Percentiles rank a stretch among this genome's conserved stretches.
phyloP scores from a whole-genome alignment of 2,329 filamentous ascomycete genomes.

The Rhexocercosporidium sp. region DNA sequence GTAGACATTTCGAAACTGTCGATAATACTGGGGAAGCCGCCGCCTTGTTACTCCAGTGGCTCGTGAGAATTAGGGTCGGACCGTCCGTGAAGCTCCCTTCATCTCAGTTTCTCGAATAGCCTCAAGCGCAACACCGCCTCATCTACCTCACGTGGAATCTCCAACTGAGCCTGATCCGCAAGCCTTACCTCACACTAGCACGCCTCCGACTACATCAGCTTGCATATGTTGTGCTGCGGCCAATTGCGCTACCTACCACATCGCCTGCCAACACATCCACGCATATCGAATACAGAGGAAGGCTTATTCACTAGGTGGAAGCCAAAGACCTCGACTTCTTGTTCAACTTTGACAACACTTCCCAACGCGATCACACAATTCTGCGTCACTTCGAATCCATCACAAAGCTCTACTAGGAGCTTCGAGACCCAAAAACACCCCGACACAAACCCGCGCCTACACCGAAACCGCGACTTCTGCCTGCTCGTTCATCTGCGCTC shows the following conservation, averaged over 20 bases:
- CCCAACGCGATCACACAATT: slow-evolving; percentile 32
- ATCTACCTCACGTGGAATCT: slow-evolving; percentile 39
- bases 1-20: slow-evolving; percentile 30
- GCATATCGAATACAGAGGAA: slow-evolving; percentile 58
- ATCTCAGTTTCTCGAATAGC: slow-evolving; percentile 34
- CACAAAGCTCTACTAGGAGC: slow-evolving; percentile 14
- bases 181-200: slow-evolving; percentile 48
- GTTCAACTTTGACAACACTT: slow-evolving; percentile 30
- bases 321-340: slow-evolving; percentile 34
- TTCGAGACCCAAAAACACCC: slow-evolving; percentile 7
- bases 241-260: slow-evolving; percentile 58
- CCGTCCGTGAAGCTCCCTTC: slow-evolving; percentile 30
- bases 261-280: slow-evolving; percentile 66
- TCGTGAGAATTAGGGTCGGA: slow-evolving; percentile 30
- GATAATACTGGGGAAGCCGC: slow-evolving; percentile 20
- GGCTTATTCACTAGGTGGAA: slow-evolving; percentile 37
- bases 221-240: slow-evolving; percentile 64
- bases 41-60: slow-evolving; percentile 33
- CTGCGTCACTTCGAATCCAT: slow-evolving; percentile 12
- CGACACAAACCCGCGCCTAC: not conserved
- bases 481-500: slow-evolving; percentile 18
- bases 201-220: slow-evolving; percentile 54
- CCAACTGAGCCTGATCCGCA: slow-evolving; percentile 37
- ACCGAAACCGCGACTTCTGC: slow-evolving; percentile 22
- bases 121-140: slow-evolving; percentile 37